A percentile compares a stretch with the other conserved stretches of the same genome.
Conservation (phyloP, 495 filamentous ascomycete species). For the Rhypophila decipiens region DNA sequence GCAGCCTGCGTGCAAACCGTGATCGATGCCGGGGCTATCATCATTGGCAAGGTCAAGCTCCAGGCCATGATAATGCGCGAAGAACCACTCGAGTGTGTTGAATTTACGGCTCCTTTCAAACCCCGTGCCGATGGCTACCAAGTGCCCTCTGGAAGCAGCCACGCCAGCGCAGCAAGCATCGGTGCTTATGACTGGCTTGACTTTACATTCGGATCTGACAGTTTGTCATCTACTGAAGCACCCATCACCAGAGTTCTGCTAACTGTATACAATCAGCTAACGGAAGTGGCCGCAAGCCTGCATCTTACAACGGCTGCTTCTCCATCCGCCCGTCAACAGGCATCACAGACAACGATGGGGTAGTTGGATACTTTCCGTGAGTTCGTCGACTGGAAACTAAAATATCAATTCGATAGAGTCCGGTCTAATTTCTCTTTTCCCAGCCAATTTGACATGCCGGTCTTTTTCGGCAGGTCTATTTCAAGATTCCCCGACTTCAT, state of each 20-base stretch:
- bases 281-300: conserved; percentile 5
- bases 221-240: background rate
- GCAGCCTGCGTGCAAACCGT: no score
- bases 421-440: background rate
- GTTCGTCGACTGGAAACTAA: background rate
- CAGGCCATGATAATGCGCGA: no score
- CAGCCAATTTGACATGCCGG: conserved; percentile 3
- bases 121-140: conserved; percentile 6
- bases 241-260: background rate
- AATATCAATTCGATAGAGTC: background rate
- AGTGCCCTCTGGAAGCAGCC: conserved; percentile 2
- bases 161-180: background rate
- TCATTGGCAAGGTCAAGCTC: no score
- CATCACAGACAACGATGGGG: background rate
- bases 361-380: conserved; percentile 2
- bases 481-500: conserved; percentile 4
- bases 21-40: no score
- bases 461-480: conserved; percentile 4
- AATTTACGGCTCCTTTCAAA: conserved; percentile 1
- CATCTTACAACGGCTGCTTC: conserved; percentile 8
- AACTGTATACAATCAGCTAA: background rate
- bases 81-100: no score
- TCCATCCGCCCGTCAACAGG: conserved; percentile 4
- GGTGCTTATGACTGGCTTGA: conserved; percentile 6
- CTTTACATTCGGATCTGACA: conserved; percentile 7